These are phyloP conservation scores for Candida pini DNA, from an alignment of 805 yeast genomes.

Conservation along the genomic window DNA sequence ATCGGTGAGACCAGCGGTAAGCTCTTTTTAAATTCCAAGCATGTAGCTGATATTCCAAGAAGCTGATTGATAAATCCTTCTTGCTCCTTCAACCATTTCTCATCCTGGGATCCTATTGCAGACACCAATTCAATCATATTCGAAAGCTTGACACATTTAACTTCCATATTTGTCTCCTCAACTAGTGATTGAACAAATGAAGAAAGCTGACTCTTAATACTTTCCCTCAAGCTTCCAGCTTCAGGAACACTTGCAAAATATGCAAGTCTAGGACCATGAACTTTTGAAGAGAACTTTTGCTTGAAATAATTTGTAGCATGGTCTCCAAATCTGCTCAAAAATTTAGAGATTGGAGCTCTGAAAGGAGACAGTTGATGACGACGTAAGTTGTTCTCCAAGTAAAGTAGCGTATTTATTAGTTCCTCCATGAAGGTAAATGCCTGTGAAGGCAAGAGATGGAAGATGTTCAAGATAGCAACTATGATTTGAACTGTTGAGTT, in stretches of 20 bases:
- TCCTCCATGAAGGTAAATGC: conserved; percentile 92
- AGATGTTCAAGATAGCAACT: conserved; percentile 83
- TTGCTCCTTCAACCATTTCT: conserved; percentile 55
- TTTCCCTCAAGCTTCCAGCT: conserved; percentile 51
- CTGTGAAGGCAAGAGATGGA: conserved; percentile 85
- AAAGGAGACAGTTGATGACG: conserved; percentile 86
- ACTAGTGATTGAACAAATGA: conserved; percentile 40
- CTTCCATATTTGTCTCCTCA: conserved; percentile 46
- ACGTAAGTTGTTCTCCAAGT: conserved; percentile 75
- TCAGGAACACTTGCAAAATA: conserved; percentile 54
- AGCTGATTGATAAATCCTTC: conserved; percentile 38
- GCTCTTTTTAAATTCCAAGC: conserved; percentile 35
- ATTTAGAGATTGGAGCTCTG: conserved; percentile 84
- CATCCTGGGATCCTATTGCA: conserved; percentile 39
- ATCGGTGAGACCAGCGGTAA: conserved; percentile 49
- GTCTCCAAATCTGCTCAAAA: conserved; percentile 73
- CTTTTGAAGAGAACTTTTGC: conserved; percentile 57
- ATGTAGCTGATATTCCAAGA: conserved; percentile 37
- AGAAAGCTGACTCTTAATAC: conserved; percentile 47
- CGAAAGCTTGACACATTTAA: conserved; percentile 59
- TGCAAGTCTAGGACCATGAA: conserved; percentile 60
- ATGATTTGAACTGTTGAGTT: conserved; percentile 83
- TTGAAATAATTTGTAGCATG: conserved; percentile 69
- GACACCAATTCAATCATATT: conserved; percentile 64
- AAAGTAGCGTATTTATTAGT: conserved; percentile 66